phyloP scores from a whole-genome alignment of 352 stramenopile genomes.

The Aphanomyces cochlioides region DNA sequence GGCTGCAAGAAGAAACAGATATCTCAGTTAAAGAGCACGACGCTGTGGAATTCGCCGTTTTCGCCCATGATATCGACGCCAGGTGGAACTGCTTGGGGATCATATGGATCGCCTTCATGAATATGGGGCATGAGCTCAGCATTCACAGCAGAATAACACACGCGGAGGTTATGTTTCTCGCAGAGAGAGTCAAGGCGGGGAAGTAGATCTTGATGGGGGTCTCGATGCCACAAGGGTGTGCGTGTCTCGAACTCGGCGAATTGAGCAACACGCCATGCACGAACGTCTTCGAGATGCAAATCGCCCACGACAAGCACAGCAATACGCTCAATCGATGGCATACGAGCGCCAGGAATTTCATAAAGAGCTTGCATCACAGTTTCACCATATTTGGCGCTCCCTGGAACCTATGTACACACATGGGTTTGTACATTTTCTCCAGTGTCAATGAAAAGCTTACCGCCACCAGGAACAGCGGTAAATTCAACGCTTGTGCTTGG shows the following conservation, averaged over 20 bases:
- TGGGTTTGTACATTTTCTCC: neutral
- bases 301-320: conserved; percentile 77
- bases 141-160: conserved; percentile 62
- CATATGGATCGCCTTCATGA: conserved; percentile 45
- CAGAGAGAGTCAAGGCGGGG: conserved; percentile 54
- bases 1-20: too few species aligned
- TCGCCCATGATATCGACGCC: conserved; percentile 84
- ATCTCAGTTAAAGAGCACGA: conserved; percentile 53
- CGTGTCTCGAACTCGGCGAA: conserved; percentile 56
- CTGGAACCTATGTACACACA: conserved; percentile 30
- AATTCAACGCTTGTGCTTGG: conserved; percentile 66
- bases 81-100: conserved; percentile 30
- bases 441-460: conserved; percentile 40
- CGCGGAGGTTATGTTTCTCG: conserved; percentile 39
- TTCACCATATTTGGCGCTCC: conserved; percentile 36
- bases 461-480: conserved; percentile 73
- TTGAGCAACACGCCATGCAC: conserved; percentile 66
- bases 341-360: conserved; percentile 34
- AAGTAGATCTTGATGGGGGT: conserved; percentile 59
- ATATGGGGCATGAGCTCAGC: conserved; percentile 36
- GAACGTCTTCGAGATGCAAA: conserved; percentile 84
- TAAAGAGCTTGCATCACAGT: conserved; percentile 37
- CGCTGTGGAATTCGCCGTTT: conserved; percentile 87
- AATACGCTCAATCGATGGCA: conserved; percentile 35
- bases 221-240: conserved; percentile 77